Conservation (phyloP, 176 grass and related monocot genomes). For the Rhynchospora tenuis region DNA sequence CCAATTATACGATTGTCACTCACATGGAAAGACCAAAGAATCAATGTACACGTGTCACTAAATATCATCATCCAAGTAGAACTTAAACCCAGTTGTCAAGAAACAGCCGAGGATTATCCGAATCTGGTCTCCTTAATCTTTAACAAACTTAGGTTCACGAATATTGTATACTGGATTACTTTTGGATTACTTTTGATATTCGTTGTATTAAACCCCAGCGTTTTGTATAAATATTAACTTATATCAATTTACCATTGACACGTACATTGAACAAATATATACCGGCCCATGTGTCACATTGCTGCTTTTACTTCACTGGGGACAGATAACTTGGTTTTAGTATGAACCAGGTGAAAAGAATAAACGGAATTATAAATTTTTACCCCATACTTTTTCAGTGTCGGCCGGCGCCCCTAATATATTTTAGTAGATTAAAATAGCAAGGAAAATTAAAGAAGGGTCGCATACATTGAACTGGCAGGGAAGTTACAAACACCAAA, state of each 20-base stretch:
- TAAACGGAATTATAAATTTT: background rate
- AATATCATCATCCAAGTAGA: slow-evolving; percentile 48
- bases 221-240: background rate
- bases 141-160: background rate
- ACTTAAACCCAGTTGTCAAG: background rate
- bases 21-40: slow-evolving; percentile 49
- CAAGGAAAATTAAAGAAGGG: slow-evolving; percentile 3
- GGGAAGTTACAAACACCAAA: slow-evolving; percentile 7
- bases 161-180: background rate
- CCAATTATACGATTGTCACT: slow-evolving; percentile 45
- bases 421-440: slow-evolving; percentile 10
- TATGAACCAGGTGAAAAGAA: background rate
- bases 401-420: slow-evolving; percentile 3
- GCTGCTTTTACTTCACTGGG: background rate
- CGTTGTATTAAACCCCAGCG: background rate
- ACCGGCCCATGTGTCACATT: background rate
- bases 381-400: background rate
- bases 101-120: background rate
- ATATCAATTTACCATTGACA: background rate
- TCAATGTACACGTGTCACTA: slow-evolving; percentile 40
- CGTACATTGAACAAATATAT: background rate
- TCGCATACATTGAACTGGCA: slow-evolving; percentile 7
- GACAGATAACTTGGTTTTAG: background rate
- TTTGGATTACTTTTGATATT: background rate
- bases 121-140: slow-evolving; percentile 7